These are phyloP conservation scores for Claviceps arundinis DNA, from an alignment of 2,329 filamentous ascomycete species.

Conservation along the genomic window DNA sequence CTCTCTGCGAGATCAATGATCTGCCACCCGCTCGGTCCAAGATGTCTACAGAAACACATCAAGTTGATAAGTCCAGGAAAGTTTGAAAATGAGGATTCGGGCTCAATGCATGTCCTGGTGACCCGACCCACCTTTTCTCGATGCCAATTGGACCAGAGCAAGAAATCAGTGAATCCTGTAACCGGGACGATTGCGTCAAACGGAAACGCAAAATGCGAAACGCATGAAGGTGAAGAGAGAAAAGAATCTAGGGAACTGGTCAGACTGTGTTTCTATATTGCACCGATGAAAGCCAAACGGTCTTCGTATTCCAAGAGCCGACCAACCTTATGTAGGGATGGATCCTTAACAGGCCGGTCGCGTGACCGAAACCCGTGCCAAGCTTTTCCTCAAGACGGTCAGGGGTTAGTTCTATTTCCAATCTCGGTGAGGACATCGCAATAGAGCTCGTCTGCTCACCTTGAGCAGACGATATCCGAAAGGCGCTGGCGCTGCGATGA, in stretches of 20 bases:
- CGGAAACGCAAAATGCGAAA: neutral
- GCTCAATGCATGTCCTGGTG: neutral
- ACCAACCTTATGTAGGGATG: constrained; percentile 1
- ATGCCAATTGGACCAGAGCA: neutral
- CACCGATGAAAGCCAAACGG: neutral
- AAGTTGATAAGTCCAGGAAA: neutral
- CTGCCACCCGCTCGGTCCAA: neutral
- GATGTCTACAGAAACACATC: neutral
- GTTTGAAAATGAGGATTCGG: neutral
- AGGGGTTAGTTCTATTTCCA: neutral
- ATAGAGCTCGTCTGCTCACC: neutral
- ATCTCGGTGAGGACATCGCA: constrained; percentile 3
- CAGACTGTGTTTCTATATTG: neutral
- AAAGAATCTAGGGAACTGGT: neutral
- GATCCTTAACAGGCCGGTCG: constrained; percentile 8
- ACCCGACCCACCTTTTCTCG: neutral
- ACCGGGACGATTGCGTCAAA: neutral
- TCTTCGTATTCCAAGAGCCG: neutral
- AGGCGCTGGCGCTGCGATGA: neutral
- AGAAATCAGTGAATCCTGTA: neutral
- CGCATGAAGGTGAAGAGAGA: neutral
- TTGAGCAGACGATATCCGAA: neutral
- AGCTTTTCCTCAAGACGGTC: neutral
- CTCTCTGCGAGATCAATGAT: neutral
- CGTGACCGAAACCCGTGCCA: constrained; percentile 7